Base-by-base conservation (phyloP, 257 asterid genomes). In the Sherardia arvensis region DNA sequence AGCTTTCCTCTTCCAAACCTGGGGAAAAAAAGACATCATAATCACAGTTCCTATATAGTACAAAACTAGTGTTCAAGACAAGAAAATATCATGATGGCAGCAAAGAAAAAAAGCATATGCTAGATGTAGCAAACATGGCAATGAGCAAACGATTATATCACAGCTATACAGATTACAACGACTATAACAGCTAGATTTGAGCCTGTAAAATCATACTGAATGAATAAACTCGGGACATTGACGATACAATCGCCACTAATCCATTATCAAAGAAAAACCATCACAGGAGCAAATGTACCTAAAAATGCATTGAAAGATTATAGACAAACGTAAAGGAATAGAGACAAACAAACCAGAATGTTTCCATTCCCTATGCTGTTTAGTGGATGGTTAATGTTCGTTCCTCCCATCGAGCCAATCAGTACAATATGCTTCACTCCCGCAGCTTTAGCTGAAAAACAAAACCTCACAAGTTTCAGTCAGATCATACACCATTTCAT, bases 401-500 rank as follows among this genome's bases (percentile, higher is more conserved):
- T 85, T 76, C 97, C 99, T 76, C 99, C 99, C 99, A 92, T 92
- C 32, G 99, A 92, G 69, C 99, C 97, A 62, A 92, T 87, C 80
- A 92, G 74, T 64, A 92, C 93, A 68, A 92, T 84, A 3, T 87
- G 95, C 91, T 92, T 89, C 77, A 89, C 97, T 61, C 97, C 97
- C 64, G 93, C 95, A 78, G 91, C 95, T 80, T 87, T 89, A 61
- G 99, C 99, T 92, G 91, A 71, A 72, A 23, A 11, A 40, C 14
- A 61, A 33, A 81, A 45, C 34, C 20, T 66, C 8, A 69, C 9
- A 28, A 48, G 61, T 64, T 62, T 47, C 26, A 32, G 27, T 62
- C 49, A 34, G 30, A 11, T 59, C 22, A 57, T 21, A 51, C 7
- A 7, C 48, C 48, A 18, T 7, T 43, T 17, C 20, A 51, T 18